phyloP scores from a whole-genome alignment of 768 basidiomycete genomes.

The Russula griseocarnosa region DNA sequence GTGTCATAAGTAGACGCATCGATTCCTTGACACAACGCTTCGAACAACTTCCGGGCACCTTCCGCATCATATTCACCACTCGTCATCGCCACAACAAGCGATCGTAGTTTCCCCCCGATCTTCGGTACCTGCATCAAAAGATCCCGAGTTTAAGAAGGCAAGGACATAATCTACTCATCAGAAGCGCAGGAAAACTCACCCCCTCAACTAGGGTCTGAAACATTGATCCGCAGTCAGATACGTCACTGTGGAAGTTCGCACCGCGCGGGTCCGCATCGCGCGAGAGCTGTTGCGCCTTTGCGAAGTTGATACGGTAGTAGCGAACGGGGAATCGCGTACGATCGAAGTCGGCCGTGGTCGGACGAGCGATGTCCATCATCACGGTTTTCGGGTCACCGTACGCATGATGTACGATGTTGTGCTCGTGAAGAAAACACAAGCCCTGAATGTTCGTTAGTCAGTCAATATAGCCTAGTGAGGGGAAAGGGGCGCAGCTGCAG shows the following conservation, averaged over 20 bases:
- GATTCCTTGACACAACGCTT: conserved; percentile 45
- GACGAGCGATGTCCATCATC: conserved; percentile 27
- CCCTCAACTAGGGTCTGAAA: conserved; percentile 8
- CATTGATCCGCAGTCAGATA: conserved; percentile 23
- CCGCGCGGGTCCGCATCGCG: conserved; percentile 17
- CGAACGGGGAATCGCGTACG: conserved; percentile 16
- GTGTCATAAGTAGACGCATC: conserved; percentile 42
- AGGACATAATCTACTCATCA: too few species aligned
- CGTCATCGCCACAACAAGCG: conserved; percentile 47
- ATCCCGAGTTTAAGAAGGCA: neutral
- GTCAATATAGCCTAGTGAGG: neutral
- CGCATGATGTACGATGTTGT: conserved; percentile 13
- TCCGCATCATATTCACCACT: conserved; percentile 48
- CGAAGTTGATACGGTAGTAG: conserved; percentile 26
- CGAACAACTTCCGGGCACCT: conserved; percentile 47
- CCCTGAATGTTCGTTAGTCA: neutral
- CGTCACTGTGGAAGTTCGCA: conserved; percentile 15
- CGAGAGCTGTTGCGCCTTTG: conserved; percentile 12
- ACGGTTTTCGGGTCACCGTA: conserved; percentile 18
- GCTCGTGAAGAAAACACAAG: conserved; percentile 26
- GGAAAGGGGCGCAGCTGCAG: too few species aligned
- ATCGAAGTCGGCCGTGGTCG: conserved; percentile 15
- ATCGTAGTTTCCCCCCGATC: conserved; percentile 41
- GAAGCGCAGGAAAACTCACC: conserved; percentile 2
- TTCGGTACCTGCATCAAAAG: conserved; percentile 37